Conservation (phyloP, 176 grass and related monocot species). For the Phyllostachys edulis region DNA sequence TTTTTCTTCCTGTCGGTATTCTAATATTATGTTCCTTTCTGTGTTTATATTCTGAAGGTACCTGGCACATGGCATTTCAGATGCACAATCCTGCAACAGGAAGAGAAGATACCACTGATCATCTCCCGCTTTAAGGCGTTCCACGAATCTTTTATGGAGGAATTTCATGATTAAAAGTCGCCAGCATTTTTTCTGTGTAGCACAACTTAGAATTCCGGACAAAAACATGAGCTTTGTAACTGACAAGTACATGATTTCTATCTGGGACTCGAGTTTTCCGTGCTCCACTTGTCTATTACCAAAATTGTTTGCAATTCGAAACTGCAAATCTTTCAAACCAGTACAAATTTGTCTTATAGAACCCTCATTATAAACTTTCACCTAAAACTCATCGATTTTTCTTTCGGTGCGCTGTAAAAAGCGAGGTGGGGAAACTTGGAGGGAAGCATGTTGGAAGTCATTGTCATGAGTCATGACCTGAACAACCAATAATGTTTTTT, state of each 20-base stretch:
- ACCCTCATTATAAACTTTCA: neutral
- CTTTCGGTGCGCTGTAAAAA: neutral
- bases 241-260: neutral
- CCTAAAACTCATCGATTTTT: neutral
- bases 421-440: conserved; percentile 1
- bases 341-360: neutral
- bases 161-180: conserved; percentile 36
- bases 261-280: neutral
- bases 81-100: conserved; percentile 70
- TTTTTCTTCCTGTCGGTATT: neutral
- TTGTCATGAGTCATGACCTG: conserved; percentile 24
- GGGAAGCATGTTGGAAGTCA: conserved; percentile 22
- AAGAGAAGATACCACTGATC: conserved; percentile 58
- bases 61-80: conserved; percentile 83
- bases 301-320: neutral
- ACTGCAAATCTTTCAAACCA: neutral
- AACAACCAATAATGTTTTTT: conserved; percentile 11
- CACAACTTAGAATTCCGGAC: neutral
- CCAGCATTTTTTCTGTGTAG: neutral
- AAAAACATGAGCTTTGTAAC: neutral
- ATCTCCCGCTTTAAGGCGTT: conserved; percentile 58
- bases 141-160: conserved; percentile 72
- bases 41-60: conserved; percentile 49
- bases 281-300: neutral
- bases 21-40: conserved; percentile 25